Base-by-base conservation (phyloP, 495 filamentous ascomycete species). In the Talaromyces stipitatus region DNA sequence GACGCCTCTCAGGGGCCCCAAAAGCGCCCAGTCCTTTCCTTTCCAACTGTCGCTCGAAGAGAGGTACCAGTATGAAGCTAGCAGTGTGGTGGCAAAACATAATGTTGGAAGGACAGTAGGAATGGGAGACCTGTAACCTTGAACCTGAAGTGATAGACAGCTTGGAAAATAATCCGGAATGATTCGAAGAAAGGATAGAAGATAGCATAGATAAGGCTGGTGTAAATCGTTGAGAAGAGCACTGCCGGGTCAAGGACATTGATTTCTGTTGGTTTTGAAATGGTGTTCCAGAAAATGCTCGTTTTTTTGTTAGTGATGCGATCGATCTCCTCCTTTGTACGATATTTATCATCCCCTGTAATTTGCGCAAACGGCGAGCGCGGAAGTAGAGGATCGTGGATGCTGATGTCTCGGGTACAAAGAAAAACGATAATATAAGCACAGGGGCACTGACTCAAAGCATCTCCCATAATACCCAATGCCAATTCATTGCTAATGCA, bases 131-230 rank as follows among this genome's bases (percentile, higher is more conserved):
- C 77, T 56, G 64, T 66, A 60, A 72, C 18, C 2, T 74, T 74
- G 1, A 75, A 61, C 33, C 69, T 70, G 66, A 82, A 82, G 55
- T 65, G 62, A 63, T 78, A 79, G 10, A 76, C 73, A 6, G 66
- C 67, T 38, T 61, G 24, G 60, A 78, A 84, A 55, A 82, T 72
- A 22, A 80, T 70, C 2, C 78, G 79, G 64, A 82, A 84, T 7
- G 72, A 74, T 60, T 84, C 81, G 66, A 84, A 82, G 70, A 72
- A 84, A 61, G 77, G 71, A 61, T 82, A 84, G 9, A 78, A 67
- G 27, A 82, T 73, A 6, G 73, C 78, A 45, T 84, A 82, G 38
- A 77, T 70, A 1, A 82, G 68, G 6, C 77, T 65, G 38, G 76
- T 79, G 62, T 82, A 81, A 22, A 82, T 66, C 56, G 81, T 82